A percentile compares a stretch with the other conserved stretches of the same genome.
These are phyloP conservation scores for Xylaria curta DNA, from an alignment of 495 filamentous ascomycete species.

Conservation along the genomic window DNA sequence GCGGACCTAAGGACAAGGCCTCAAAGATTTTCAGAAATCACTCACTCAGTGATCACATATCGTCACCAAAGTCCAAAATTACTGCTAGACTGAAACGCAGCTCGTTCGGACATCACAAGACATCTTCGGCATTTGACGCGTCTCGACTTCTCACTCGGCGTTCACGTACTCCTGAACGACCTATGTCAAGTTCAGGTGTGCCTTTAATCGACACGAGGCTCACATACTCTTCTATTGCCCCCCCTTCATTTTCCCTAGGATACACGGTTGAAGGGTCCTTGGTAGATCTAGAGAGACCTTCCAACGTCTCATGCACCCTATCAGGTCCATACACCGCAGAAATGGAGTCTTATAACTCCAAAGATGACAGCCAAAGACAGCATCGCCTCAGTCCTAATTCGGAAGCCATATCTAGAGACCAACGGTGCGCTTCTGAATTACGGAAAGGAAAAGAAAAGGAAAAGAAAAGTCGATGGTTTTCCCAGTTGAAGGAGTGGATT, in stretches of 20 bases:
- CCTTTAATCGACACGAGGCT: conserved; percentile 33
- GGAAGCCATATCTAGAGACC: not conserved
- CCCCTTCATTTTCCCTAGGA: not conserved
- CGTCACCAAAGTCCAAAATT: conserved; percentile 28
- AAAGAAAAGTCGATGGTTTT: conserved; percentile 38
- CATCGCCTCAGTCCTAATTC: not conserved
- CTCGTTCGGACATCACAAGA: conserved; percentile 35
- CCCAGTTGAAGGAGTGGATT: conserved; percentile 50
- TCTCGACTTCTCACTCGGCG: conserved; percentile 30
- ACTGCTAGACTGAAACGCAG: conserved; percentile 34
- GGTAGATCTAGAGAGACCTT: conserved; percentile 1
- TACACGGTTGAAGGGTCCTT: conserved; percentile 13
- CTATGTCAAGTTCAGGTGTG: conserved; percentile 39
- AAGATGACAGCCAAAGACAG: not conserved
- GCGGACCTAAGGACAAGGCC: conserved; percentile 29
- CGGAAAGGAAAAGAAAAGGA: conserved; percentile 29
- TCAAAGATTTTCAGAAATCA: conserved; percentile 27
- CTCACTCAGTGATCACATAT: conserved; percentile 32
- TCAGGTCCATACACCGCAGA: conserved; percentile 21
- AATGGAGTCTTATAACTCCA: conserved; percentile 6
- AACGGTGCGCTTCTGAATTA: conserved; percentile 6
- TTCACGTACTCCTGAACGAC: conserved; percentile 25
- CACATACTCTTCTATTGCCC: conserved; percentile 4
- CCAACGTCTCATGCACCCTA: conserved; percentile 15
- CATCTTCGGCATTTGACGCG: conserved; percentile 30